Base-by-base conservation (phyloP, 148 eudicot species). In the Persicaria tinctoria region DNA sequence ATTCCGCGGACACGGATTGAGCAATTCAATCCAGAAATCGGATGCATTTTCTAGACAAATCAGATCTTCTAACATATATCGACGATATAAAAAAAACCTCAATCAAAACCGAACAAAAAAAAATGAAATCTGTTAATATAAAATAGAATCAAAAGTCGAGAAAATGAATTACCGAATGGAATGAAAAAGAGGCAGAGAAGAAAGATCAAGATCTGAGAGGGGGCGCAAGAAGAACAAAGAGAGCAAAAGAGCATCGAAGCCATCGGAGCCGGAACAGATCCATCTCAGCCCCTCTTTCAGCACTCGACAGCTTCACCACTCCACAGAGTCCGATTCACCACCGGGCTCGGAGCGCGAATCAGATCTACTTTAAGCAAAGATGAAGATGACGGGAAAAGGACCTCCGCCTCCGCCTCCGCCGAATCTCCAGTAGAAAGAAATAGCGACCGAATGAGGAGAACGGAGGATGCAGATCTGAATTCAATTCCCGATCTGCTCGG, bases 181-280 rank as follows among this genome's bases (percentile, higher is more conserved):
- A 68, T 76, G 73, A 27, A 27, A 20, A 7, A 74, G 68, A 76
- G 71, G 50, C 76, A 76, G 76, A 77, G 75, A 78, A 77, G 75
- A 48, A 50, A 48, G 41, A 38, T 76, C 72, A 87, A 86, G 90
- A 92, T 89, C 90, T 84, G 85, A 85, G 88, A 89, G 90, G 86
- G 76, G 87, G 85, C 86, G 78, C 80, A 82, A 80, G 75, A 82
- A 75, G 78, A 81, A 78, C 72, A 78, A 50, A 80, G 84, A 87
- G 84, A 84, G 87, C 81, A 79, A 68, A 68, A 81, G 73, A 76
- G 85, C 80, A 80, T 77, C 32, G 32, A 27, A 60, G n/a, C n/a
- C n/a, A n/a, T n/a, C n/a, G n/a, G n/a, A n/a, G n/a, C n/a, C n/a
- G n/a, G n/a, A n/a, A n/a, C n/a, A n/a, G n/a, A n/a, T n/a, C n/a